A percentile compares a stretch with the other conserved stretches of the same genome.
Evolutionary conservation across 2,329 filamentous ascomycete genomes (phyloP).

Genomic region (Cercospora sojina): DNA sequence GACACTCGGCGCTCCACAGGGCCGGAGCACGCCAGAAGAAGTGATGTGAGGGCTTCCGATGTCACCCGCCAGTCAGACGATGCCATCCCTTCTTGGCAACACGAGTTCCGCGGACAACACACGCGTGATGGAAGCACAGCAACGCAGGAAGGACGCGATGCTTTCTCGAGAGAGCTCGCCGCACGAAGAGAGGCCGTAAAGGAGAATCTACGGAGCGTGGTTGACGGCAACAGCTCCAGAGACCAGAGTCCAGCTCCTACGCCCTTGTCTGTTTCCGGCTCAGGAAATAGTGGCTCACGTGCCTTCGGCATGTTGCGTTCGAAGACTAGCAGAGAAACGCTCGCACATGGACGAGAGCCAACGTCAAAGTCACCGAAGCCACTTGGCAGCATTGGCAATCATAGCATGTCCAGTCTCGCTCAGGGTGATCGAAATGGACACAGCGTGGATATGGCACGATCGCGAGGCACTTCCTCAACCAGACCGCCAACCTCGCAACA

Average conservation of each 20-base stretch:
- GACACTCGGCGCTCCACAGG: constrained; percentile 45
- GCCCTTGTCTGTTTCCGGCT: constrained; percentile 26
- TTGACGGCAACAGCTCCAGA: constrained; percentile 57
- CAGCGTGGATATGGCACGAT: constrained; percentile 29
- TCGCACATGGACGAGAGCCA: constrained; percentile 53
- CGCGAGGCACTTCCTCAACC: constrained; percentile 29
- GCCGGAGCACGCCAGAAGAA: constrained; percentile 25
- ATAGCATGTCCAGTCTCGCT: constrained; percentile 31
- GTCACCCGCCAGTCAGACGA: constrained; percentile 27
- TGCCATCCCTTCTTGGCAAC: constrained; percentile 46
- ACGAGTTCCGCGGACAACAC: constrained; percentile 50
- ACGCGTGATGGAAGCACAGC: constrained; percentile 52
- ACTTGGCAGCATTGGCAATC: constrained; percentile 50
- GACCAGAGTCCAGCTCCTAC: constrained; percentile 39
- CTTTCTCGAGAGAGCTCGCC: constrained; percentile 71
- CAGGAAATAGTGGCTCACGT: constrained; percentile 45
- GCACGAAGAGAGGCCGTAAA: constrained; percentile 69
- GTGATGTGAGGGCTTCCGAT: constrained; percentile 24
- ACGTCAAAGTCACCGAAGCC: constrained; percentile 60
- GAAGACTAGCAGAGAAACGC: constrained; percentile 67
- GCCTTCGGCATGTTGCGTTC: constrained; percentile 63
- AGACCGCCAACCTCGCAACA: constrained; percentile 27
- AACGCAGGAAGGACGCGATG: constrained; percentile 60
- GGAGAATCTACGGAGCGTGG: constrained; percentile 66
- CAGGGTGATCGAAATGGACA: constrained; percentile 26